These are phyloP conservation scores for Rhynchosporium agropyri DNA, from an alignment of 2,329 filamentous ascomycete genomes.

Conservation along the genomic window DNA sequence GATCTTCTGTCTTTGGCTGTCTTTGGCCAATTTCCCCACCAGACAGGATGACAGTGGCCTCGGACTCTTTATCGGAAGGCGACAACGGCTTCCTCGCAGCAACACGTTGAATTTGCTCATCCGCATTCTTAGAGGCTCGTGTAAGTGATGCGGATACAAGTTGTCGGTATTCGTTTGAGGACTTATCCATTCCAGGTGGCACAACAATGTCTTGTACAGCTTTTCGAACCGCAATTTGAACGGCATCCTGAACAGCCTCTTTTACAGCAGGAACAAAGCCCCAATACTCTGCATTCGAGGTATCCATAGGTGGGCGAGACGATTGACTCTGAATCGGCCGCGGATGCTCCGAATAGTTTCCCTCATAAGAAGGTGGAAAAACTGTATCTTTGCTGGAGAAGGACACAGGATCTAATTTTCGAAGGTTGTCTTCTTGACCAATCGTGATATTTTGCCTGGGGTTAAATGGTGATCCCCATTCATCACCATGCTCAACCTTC, in stretches of 20 bases:
- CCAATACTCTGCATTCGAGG: constrained; percentile 36
- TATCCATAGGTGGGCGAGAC: neutral
- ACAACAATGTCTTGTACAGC: constrained; percentile 33
- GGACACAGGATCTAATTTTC: neutral
- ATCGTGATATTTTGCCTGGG: neutral
- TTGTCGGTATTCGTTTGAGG: constrained; percentile 34
- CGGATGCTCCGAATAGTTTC: neutral
- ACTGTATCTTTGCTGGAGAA: neutral
- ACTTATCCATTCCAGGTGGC: constrained; percentile 29
- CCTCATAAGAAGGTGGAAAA: neutral
- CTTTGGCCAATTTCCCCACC: neutral
- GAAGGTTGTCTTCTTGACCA: neutral
- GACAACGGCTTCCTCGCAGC: constrained; percentile 30
- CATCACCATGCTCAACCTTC: neutral
- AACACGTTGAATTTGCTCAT: constrained; percentile 34
- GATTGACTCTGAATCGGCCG: no score
- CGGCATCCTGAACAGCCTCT: constrained; percentile 37
- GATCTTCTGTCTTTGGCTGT: neutral
- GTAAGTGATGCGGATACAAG: constrained; percentile 35
- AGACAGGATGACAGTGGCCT: constrained; percentile 21
- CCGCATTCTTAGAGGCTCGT: constrained; percentile 33
- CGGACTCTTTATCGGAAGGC: constrained; percentile 19
- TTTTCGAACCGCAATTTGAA: constrained; percentile 37
- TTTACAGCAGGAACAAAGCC: constrained; percentile 38
- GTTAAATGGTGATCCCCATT: neutral